These are phyloP conservation scores for Gynochthodes officinalis DNA, from an alignment of 257 asterid genomes.

Conservation along the genomic window DNA sequence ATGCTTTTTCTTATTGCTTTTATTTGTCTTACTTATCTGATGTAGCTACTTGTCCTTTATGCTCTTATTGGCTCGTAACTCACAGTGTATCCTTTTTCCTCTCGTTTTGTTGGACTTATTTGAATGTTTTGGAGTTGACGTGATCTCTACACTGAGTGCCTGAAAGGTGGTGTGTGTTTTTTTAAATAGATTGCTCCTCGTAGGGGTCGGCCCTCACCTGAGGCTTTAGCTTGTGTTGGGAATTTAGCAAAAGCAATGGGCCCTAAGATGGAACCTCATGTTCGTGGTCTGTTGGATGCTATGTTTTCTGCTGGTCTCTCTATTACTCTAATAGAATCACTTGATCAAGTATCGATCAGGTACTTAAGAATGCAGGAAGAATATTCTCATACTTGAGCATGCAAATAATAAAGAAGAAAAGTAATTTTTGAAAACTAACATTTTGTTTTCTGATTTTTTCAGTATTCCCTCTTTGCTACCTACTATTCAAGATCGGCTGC, in stretches of 20 bases:
- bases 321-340: constrained; percentile 77
- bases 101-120: not conserved
- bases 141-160: not conserved
- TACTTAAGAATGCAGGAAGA: constrained; percentile 21
- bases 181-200: constrained; percentile 92
- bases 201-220: constrained; percentile 90
- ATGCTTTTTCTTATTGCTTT: constrained; percentile 27
- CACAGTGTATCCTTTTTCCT: not conserved
- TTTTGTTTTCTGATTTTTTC: constrained; percentile 28
- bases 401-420: constrained; percentile 12
- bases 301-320: constrained; percentile 93
- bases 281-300: constrained; percentile 87
- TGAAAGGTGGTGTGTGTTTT: constrained; percentile 18
- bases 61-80: not conserved
- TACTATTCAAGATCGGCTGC: constrained; percentile 78
- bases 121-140: not conserved
- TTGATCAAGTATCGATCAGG: constrained; percentile 83
- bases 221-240: constrained; percentile 99
- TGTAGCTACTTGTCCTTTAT: not conserved
- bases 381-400: constrained; percentile 26
- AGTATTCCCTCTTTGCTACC: constrained; percentile 94
- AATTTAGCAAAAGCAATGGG: constrained; percentile 99
- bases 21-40: not conserved
- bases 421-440: constrained; percentile 26
- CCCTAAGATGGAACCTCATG: constrained; percentile 76